Evolutionary conservation across 495 filamentous ascomycete genomes (phyloP), one percentile per base, ranked within the genome.

Genomic region (Lophiostoma macrostomum): DNA sequence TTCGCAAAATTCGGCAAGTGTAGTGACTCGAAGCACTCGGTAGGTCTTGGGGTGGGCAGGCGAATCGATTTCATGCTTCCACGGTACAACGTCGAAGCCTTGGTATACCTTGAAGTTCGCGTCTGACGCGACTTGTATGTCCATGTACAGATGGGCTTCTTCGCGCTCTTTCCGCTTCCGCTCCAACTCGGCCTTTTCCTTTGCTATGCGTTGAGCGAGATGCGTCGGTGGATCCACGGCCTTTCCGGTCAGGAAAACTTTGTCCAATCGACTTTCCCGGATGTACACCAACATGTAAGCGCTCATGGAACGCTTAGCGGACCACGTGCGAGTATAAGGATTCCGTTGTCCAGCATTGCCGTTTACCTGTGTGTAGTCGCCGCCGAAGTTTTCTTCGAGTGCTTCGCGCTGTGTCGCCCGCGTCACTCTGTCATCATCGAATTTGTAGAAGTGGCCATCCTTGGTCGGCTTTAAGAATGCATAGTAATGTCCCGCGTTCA

Each of bases 261-360:
- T 76, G 63, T 95, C 89, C 29, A 88, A 69, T 36, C 84, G 79
- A 40, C 82, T 86, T 70, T 96, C 88, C 23, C 94, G 85, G 55
- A 97, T 84, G 66, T 99, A 99, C 12, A 99, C 94, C 72, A 99
- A 70, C 93, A 99, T 99, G 73, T 99, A 99, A 13, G 93, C 94
- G 53, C 83, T 82, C 71, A 86, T 88, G 0, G 84, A 87, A 16
- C 82, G 74, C 65, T 87, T 87, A 1, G 80, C 78, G 8, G 85
- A 85, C 57, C 80, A 70, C 20, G 76, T 79, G 22, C 82, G 74
- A 7, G 84, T 84, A 60, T 84, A 85, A 5, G 80, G 83, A 58
- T 85, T 86, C 53, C 82, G 77, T 39, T 82, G 76, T 31, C 73
- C 76, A 14, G 69, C 46, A 16, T 71, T 68, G 11, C 84, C 85